Evolutionary conservation across 306 rosid species (phyloP), one percentile per base, ranked within the genome.

Genomic region (Begonia loranthoides): DNA sequence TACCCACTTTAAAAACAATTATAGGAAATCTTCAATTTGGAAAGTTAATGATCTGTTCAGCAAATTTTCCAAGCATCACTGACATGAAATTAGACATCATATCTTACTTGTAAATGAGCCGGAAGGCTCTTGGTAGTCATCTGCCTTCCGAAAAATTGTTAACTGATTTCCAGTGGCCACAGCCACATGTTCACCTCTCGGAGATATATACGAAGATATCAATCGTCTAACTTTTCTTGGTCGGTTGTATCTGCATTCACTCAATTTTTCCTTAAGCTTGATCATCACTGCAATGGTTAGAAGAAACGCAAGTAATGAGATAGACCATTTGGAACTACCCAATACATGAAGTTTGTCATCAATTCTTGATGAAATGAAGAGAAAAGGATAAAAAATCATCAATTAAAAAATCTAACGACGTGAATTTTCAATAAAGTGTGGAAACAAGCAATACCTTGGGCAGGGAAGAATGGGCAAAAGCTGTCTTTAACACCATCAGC

Each of bases 151-250:
- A 55, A 90, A 61, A 78, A 86, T 68, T 17, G 93, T 86, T 58
- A 90, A 76, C 54, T 74, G 94, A 71, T 86, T 86, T 54, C 94
- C 94, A 22, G 86, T 65, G n/a, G 78, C 95, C 61, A 90, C 92
- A 19, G 95, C 99, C 34, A 86, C 94, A 49, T 66, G 68, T 59
- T 86, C 86, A 12, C 88, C 93, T 1, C 75, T 73, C 2, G 77
- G 76, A 12, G 94, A 90, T 61, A 83, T 69, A 55, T 86, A 82
- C 54, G 86, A 66, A 16, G 93, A 83, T 13, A 79, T 59, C 63
- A 73, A 70, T 62, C 58, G 78, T 70, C 73, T 73, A 45, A 80
- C 54, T 39, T 73, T 81, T 72, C 65, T 79, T 0, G 74, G 81
- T 65, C 73, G 87, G 63, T 73, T 86, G 66, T 66, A 74, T 45